Conservation (phyloP, 495 filamentous ascomycete species). For the Xylaria curta region DNA sequence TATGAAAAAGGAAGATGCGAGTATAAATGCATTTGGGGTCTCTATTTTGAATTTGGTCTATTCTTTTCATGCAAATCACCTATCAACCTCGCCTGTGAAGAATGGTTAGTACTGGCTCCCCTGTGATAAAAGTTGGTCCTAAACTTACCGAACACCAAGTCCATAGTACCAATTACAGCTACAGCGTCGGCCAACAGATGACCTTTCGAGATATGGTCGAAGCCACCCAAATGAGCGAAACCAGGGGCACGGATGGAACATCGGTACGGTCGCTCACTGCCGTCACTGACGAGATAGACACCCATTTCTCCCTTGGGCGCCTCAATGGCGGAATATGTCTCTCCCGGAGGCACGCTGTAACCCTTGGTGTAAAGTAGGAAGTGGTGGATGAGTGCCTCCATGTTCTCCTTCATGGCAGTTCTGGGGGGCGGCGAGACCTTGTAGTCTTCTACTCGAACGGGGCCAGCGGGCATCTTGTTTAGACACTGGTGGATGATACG, state of each 20-base stretch:
- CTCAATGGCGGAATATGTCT: slow-evolving; percentile 98
- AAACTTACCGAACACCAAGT: slow-evolving; percentile 69
- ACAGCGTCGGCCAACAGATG: slow-evolving; percentile 97
- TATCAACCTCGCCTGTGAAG: slow-evolving; percentile 56
- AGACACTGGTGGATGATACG: slow-evolving; percentile 98
- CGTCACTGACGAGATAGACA: slow-evolving; percentile 96
- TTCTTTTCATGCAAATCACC: slow-evolving; percentile 40
- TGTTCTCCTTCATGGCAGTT: slow-evolving; percentile 99
- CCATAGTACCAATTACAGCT: slow-evolving; percentile 94
- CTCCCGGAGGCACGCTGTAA: slow-evolving; percentile 95
- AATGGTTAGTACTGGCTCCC: slow-evolving; percentile 28
- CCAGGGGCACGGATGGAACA: slow-evolving; percentile 98
- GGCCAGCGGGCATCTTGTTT: slow-evolving; percentile 97
- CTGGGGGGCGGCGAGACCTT: slow-evolving; percentile 97
- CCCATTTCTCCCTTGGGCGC: slow-evolving; percentile 99
- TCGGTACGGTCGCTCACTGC: slow-evolving; percentile 93
- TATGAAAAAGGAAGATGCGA: slow-evolving; percentile 29
- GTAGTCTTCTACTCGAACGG: slow-evolving; percentile 95
- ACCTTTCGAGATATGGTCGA: slow-evolving; percentile 89
- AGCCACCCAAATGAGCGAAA: slow-evolving; percentile 92
- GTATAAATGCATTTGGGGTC: slow-evolving; percentile 18
- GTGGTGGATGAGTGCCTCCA: slow-evolving; percentile 99
- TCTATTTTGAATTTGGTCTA: slow-evolving; percentile 29
- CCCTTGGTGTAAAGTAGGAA: slow-evolving; percentile 99
- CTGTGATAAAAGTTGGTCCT: background rate